Conservation (phyloP, 2,329 filamentous ascomycete species). For the Penicillium sp. region DNA sequence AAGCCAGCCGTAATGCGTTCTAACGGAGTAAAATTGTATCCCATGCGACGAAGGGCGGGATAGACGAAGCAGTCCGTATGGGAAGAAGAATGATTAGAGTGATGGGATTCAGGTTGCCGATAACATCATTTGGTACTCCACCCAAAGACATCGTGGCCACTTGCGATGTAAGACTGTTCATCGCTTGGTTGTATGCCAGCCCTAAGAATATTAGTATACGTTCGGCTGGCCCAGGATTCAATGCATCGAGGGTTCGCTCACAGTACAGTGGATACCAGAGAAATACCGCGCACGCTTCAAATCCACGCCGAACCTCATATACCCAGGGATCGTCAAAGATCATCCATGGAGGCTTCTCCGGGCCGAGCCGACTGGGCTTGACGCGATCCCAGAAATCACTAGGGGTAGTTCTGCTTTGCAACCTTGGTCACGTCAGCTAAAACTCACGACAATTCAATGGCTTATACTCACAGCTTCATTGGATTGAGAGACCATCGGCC, state of each 20-base stretch:
- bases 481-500: constrained; percentile 64
- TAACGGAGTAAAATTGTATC: constrained; percentile 54
- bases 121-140: constrained; percentile 57
- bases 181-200: constrained; percentile 56
- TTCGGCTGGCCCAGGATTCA: too few species aligned
- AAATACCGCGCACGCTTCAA: constrained; percentile 70
- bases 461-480: constrained; percentile 50
- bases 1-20: constrained; percentile 56
- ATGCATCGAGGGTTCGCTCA: constrained; percentile 12
- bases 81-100: constrained; percentile 57
- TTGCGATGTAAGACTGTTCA: constrained; percentile 57
- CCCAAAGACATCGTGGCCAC: constrained; percentile 54
- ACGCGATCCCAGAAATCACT: constrained; percentile 26
- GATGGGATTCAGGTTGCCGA: constrained; percentile 57
- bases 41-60: constrained; percentile 48
- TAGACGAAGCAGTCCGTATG: constrained; percentile 56
- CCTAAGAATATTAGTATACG: constrained; percentile 14
- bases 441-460: background rate
- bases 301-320: constrained; percentile 71
- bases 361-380: constrained; percentile 34
- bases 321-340: constrained; percentile 83
- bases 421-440: constrained; percentile 9
- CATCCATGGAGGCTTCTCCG: constrained; percentile 53
- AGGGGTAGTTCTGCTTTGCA: constrained; percentile 11
- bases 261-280: constrained; percentile 56